Percentiles rank a stretch among this genome's conserved stretches.
Evolutionary conservation across 441 rosid genomes (phyloP).

Genomic region (Brassica hybrid): DNA sequence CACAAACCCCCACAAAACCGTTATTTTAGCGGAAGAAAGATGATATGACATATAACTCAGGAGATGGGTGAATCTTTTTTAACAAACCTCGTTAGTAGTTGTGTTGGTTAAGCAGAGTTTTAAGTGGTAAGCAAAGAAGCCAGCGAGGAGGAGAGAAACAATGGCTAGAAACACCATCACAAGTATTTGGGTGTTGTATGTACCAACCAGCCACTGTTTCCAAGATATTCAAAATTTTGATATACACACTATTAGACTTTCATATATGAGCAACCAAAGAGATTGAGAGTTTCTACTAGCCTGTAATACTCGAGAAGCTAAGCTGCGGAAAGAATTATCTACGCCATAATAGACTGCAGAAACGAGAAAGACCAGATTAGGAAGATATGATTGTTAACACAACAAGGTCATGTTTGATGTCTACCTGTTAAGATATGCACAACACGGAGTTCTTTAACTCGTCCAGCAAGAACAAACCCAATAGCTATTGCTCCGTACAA

Average conservation of each 20-base stretch:
- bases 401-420: not conserved
- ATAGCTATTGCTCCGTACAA: constrained; percentile 77
- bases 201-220: constrained; percentile 80
- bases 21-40: not conserved
- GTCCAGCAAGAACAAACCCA: constrained; percentile 79
- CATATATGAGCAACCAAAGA: not conserved
- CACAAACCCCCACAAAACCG: not conserved
- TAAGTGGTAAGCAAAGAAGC: constrained; percentile 82
- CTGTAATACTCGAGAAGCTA: constrained; percentile 79
- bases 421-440: constrained; percentile 72
- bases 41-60: not conserved
- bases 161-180: constrained; percentile 81
- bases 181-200: constrained; percentile 82
- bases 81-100: constrained; percentile 84
- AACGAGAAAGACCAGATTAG: not conserved
- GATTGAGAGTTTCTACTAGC: constrained; percentile 44
- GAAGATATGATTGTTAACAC: no score
- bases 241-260: not conserved
- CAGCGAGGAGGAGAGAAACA: constrained; percentile 73
- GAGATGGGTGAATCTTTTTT: not conserved
- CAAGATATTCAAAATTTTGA: constrained; percentile 12
- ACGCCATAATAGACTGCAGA: constrained; percentile 81
- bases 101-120: constrained; percentile 80
- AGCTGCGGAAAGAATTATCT: constrained; percentile 66
- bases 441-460: constrained; percentile 71